These are phyloP conservation scores for Penicillium taxi DNA, from an alignment of 495 filamentous ascomycete genomes.

Conservation along the genomic window DNA sequence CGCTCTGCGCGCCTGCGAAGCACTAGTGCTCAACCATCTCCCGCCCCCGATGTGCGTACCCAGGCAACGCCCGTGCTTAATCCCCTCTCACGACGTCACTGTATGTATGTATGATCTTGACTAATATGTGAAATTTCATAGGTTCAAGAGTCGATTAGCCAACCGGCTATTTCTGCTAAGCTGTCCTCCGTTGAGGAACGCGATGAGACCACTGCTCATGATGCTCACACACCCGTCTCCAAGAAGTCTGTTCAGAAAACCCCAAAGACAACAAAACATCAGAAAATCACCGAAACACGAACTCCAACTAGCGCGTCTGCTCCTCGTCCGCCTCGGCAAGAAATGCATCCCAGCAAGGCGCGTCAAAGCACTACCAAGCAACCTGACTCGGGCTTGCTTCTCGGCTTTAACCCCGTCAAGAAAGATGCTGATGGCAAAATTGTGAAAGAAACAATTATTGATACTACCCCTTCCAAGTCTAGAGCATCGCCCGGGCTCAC, in stretches of 20 bases:
- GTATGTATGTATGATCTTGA: not conserved
- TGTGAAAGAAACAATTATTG: conserved; percentile 20
- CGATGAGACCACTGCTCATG: conserved; percentile 23
- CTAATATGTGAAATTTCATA: conserved; percentile 4
- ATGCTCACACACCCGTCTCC: conserved; percentile 16
- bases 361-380: conserved; percentile 63
- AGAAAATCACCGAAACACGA: conserved; percentile 31
- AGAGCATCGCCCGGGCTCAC: conserved; percentile 30
- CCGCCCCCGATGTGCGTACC: conserved; percentile 25
- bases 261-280: conserved; percentile 8
- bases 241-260: conserved; percentile 16
- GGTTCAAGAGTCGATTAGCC: conserved; percentile 9
- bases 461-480: conserved; percentile 40
- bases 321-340: conserved; percentile 47
- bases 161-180: conserved; percentile 7
- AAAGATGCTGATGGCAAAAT: conserved; percentile 35
- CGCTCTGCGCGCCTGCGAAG: conserved; percentile 35
- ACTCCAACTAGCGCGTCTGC: conserved; percentile 37
- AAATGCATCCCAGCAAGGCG: conserved; percentile 74
- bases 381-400: conserved; percentile 55
- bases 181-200: conserved; percentile 34
- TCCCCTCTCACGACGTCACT: conserved; percentile 6
- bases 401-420: conserved; percentile 60
- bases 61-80: conserved; percentile 14
- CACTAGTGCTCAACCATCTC: conserved; percentile 17